Base-by-base conservation (phyloP, 2,329 filamentous ascomycete species). In the Sporothrix humicola region DNA sequence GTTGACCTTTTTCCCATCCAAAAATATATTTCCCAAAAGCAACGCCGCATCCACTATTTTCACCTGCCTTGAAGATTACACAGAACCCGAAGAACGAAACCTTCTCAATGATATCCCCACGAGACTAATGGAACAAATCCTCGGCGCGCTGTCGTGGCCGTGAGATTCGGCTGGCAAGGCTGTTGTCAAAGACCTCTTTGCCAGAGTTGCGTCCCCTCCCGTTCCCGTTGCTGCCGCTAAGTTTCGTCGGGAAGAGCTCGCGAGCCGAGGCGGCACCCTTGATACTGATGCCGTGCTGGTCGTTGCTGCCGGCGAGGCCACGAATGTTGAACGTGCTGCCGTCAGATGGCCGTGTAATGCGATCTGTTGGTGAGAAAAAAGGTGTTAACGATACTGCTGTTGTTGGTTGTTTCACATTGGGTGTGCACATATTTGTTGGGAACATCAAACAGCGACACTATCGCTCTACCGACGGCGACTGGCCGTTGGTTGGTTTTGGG, bases 211-310 rank as follows among this genome's bases (percentile, higher is more conserved):
- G 37, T 1, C 72, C 54, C 8, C n/a, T 20, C 61, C 52, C n/a
- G 50, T n/a, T 17, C 1, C 66, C 50, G 46, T 46, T 17, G 56
- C 31, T n/a, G 65, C 59, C 80, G 37, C 84, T 84, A 61, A 89
- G 87, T 76, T 89, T 91, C 17, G 85, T 85, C 0, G 92, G 92
- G 77, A 94, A 94, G 23, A 94, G 81, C 80, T 94, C 92, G 76
- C 88, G 90, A 1, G 85, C 87, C 7, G 78, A 84, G 77, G 82
- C 89, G 2, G 85, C 84, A 2, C 92, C 92, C 79, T 92, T 93
- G 80, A 94, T 93, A 12, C 86, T 84, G 75, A 93, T 66, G 8
- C 74, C 75, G 23, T 23, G n/a, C 17, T 54, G 87, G 0, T 56
- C 31, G 72, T 82, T 82, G 74, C 86, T 84, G 70, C 80, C 83